Conservation (phyloP, 129 eudicot species). For the Artemisia annua region DNA sequence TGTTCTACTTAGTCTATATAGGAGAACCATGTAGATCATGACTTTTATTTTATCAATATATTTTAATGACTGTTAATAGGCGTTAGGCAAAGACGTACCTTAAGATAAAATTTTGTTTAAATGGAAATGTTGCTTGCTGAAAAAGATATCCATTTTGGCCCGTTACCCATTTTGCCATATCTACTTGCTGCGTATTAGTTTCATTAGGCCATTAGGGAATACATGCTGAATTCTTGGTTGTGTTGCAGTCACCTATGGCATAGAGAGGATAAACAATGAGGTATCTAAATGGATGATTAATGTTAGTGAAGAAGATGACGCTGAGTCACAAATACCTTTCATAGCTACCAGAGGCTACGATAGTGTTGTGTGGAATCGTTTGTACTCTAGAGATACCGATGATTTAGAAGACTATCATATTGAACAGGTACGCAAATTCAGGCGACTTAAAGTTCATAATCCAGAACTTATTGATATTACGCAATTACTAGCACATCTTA, state of each 20-base stretch:
- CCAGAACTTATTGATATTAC: background rate
- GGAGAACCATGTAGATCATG: slow-evolving; percentile 2
- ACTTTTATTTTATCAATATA: background rate
- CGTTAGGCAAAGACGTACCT: background rate
- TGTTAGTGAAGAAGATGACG: slow-evolving; percentile 36
- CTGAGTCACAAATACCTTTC: slow-evolving; percentile 57
- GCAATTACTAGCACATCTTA: background rate
- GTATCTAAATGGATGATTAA: slow-evolving; percentile 90
- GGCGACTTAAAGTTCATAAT: background rate
- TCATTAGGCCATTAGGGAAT: background rate
- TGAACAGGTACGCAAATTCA: slow-evolving; percentile 51
- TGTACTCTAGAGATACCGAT: slow-evolving; percentile 77
- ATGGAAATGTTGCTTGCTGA: background rate
- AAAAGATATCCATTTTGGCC: too few relatives aligned
- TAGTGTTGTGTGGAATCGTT: slow-evolving; percentile 97
- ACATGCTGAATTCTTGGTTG: slow-evolving; percentile 18
- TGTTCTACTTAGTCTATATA: background rate
- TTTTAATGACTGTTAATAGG: background rate
- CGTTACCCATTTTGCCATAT: too few relatives aligned
- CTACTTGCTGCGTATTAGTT: background rate
- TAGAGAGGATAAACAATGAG: slow-evolving; percentile 85
- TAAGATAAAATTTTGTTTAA: background rate
- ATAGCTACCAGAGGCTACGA: slow-evolving; percentile 92
- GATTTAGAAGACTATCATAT: slow-evolving; percentile 65
- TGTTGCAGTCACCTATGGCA: slow-evolving; percentile 79